phyloP scores from a whole-genome alignment of 371 early-diverging fungal genomes.

The Apophysomyces sp. region DNA sequence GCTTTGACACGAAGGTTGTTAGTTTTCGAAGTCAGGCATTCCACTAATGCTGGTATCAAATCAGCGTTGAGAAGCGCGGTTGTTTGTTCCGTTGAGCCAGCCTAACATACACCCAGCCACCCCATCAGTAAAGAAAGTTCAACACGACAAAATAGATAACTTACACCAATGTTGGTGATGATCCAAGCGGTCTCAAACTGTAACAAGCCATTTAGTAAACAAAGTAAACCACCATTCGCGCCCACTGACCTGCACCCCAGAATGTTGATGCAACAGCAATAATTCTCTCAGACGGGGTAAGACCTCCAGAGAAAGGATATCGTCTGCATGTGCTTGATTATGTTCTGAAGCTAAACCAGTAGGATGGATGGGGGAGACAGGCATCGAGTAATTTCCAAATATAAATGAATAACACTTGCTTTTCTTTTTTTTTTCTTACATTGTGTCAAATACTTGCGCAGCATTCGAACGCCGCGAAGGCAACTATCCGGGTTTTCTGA shows the following conservation, averaged over 20 bases:
- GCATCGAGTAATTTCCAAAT: too few species aligned
- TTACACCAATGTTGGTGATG: slow-evolving; percentile 61
- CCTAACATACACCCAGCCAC: too few species aligned
- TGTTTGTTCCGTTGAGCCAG: slow-evolving; percentile 55
- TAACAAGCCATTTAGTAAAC: not conserved
- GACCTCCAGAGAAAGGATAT: slow-evolving; percentile 32
- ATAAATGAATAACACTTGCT: too few species aligned
- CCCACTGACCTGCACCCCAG: slow-evolving; percentile 28
- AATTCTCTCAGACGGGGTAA: slow-evolving; percentile 37
- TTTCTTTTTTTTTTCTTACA: slow-evolving; percentile 13
- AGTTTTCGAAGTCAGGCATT: slow-evolving; percentile 11
- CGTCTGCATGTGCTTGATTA: slow-evolving; percentile 21
- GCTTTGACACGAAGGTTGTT: slow-evolving; percentile 29
- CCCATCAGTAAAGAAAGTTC: too few species aligned
- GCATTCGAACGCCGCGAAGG: slow-evolving; percentile 21
- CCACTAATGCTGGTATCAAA: slow-evolving; percentile 39
- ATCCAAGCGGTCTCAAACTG: slow-evolving; percentile 67
- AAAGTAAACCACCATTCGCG: not conserved
- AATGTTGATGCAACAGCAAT: slow-evolving; percentile 12
- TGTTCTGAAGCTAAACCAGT: not conserved
- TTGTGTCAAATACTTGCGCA: slow-evolving; percentile 45
- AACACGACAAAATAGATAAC: slow-evolving; percentile 5
- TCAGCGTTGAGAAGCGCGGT: slow-evolving; percentile 42
- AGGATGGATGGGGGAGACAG: not conserved
- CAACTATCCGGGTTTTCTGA: slow-evolving; percentile 19